Conservation (phyloP, 2,329 filamentous ascomycete species). For the Aspergillus proliferans region DNA sequence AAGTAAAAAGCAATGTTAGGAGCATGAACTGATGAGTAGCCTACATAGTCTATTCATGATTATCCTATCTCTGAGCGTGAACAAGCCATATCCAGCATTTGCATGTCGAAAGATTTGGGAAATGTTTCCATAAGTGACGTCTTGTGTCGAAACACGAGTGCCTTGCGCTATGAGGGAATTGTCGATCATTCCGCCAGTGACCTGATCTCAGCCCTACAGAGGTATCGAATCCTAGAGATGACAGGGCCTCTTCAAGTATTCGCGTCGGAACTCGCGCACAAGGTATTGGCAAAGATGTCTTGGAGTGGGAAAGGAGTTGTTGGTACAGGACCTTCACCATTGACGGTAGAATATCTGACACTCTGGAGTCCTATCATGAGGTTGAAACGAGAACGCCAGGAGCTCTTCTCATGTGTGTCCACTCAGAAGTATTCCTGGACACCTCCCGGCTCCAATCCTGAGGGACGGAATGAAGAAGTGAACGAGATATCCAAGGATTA, state of each 20-base stretch:
- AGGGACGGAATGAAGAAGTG: not conserved
- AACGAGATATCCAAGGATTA: not conserved
- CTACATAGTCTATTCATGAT: not conserved
- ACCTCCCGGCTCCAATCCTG: not conserved
- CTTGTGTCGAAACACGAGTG: not conserved
- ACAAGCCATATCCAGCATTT: not conserved
- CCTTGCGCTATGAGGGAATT: not conserved
- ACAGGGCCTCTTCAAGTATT: not conserved
- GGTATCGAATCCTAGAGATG: not conserved
- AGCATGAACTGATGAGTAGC: not conserved
- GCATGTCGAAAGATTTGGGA: not conserved
- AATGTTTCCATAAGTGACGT: not conserved
- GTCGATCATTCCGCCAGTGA: not conserved
- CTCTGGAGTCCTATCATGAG: not conserved
- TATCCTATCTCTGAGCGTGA: not conserved
- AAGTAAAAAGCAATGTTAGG: not conserved
- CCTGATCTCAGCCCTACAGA: not conserved
- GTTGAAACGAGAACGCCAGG: not conserved
- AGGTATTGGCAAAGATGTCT: not conserved
- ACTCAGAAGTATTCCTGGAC: not conserved
- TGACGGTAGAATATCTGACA: not conserved
- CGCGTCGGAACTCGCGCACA: not conserved
- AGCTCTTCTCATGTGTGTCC: not conserved
- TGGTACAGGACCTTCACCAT: not conserved
- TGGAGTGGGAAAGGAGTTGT: not conserved